A percentile compares a stretch with the other conserved stretches of the same genome.
These are phyloP conservation scores for Arctium minus DNA, from an alignment of 129 eudicot species.

Conservation along the genomic window DNA sequence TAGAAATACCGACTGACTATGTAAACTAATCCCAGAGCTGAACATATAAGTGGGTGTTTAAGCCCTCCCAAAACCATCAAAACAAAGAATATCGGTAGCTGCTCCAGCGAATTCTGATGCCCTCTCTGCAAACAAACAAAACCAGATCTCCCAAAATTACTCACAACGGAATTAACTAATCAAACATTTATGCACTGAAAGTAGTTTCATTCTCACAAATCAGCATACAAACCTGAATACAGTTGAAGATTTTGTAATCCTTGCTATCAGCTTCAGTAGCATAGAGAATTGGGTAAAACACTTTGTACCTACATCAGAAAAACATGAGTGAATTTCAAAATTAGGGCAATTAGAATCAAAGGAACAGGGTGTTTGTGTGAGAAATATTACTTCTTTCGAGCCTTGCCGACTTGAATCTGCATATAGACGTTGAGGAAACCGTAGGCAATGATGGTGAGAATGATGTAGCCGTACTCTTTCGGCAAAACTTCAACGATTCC, in stretches of 20 bases:
- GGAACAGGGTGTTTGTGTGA: neutral
- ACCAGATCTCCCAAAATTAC: neutral
- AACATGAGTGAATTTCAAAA: neutral
- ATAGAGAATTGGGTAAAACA: conserved; percentile 66
- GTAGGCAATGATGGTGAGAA: conserved; percentile 22
- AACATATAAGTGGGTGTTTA: conserved; percentile 51
- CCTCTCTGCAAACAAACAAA: conserved; percentile 71
- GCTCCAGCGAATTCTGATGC: conserved; percentile 88
- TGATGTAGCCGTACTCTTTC: conserved; percentile 29
- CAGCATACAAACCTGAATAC: conserved; percentile 61
- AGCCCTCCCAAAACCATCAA: conserved; percentile 73
- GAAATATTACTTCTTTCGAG: conserved; percentile 31
- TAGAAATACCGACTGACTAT: conserved; percentile 58
- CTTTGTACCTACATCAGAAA: conserved; percentile 56
- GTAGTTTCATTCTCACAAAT: neutral
- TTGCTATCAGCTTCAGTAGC: conserved; percentile 86
- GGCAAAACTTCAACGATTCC: conserved; percentile 31
- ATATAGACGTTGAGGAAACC: conserved; percentile 23
- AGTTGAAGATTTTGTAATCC: conserved; percentile 87
- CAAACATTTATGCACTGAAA: too few species aligned
- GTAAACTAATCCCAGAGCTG: conserved; percentile 50
- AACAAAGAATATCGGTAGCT: conserved; percentile 57
- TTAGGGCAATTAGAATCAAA: neutral
- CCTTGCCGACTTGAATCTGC: conserved; percentile 34
- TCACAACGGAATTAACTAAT: neutral